A percentile compares a stretch with the other conserved stretches of the same genome.
These are phyloP conservation scores for Aspergillus transmontanensis DNA, from an alignment of 2,329 filamentous ascomycete species.

Conservation along the genomic window DNA sequence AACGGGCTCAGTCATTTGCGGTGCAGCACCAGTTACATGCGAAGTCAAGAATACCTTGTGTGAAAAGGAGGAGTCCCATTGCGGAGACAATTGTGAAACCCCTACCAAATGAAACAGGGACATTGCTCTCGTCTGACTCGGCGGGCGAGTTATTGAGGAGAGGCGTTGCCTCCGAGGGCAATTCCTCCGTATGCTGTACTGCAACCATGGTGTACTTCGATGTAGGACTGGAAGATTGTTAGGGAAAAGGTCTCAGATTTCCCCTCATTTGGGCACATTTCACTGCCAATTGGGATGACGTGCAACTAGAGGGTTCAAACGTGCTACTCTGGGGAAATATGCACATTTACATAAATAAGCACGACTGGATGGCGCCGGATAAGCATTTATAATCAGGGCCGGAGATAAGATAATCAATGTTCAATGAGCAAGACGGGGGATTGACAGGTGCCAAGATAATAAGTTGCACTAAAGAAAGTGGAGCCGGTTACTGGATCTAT, in stretches of 20 bases:
- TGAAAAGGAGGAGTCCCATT: conserved; percentile 22
- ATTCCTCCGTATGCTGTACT: conserved; percentile 6
- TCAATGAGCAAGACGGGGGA: not conserved
- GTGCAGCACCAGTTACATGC: not conserved
- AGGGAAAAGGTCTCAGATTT: not conserved
- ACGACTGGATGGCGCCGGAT: not conserved
- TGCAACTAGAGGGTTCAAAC: not conserved
- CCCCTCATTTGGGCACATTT: not conserved
- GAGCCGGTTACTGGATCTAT: no score
- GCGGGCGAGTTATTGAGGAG: conserved; percentile 10
- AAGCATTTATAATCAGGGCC: conserved; percentile 9
- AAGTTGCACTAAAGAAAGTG: no score
- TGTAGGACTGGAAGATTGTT: not conserved
- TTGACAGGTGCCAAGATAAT: not conserved
- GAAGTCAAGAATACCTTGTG: conserved; percentile 15
- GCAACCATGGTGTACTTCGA: conserved; percentile 7
- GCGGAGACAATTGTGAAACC: conserved; percentile 16
- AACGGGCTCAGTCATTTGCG: not conserved
- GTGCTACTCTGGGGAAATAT: not conserved
- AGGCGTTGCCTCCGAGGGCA: conserved; percentile 20
- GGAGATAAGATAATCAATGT: conserved; percentile 6
- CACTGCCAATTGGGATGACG: not conserved
- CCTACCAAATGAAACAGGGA: conserved; percentile 11
- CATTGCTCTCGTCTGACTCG: not conserved
- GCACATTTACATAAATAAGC: not conserved